A percentile compares a stretch with the other conserved stretches of the same genome.
Evolutionary conservation across 2,329 filamentous ascomycete species (phyloP).

Genomic region (Dactylellina sp.): DNA sequence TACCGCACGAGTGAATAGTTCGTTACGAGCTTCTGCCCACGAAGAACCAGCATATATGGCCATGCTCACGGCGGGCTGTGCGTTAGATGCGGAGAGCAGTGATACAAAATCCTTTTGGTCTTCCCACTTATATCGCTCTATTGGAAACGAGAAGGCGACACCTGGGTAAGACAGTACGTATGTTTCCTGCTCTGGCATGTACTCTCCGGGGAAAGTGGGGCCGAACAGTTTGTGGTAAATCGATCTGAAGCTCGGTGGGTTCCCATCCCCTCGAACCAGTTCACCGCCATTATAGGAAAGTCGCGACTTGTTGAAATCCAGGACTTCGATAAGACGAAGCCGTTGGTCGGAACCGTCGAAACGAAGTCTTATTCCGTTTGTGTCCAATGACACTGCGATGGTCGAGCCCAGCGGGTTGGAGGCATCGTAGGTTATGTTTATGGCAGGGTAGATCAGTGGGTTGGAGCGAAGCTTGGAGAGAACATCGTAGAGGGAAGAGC

Average conservation of each 20-base stretch:
- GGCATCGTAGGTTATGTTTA: slow-evolving; percentile 75
- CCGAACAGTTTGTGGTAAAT: slow-evolving; percentile 95
- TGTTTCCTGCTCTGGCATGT: slow-evolving; percentile 77
- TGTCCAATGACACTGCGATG: slow-evolving; percentile 77
- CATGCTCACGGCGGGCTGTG: slow-evolving; percentile 83
- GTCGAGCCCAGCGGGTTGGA: slow-evolving; percentile 58
- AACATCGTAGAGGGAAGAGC: slow-evolving; percentile 89
- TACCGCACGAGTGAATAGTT: slow-evolving; percentile 79
- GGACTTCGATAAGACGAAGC: slow-evolving; percentile 86
- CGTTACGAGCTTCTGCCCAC: slow-evolving; percentile 84
- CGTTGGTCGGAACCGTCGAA: slow-evolving; percentile 96
- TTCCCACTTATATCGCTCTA: slow-evolving; percentile 66
- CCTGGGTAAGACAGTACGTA: slow-evolving; percentile 96
- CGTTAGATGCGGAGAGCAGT: slow-evolving; percentile 81
- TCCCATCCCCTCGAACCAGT: slow-evolving; percentile 64
- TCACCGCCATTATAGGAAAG: slow-evolving; percentile 85
- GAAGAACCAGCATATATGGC: slow-evolving; percentile 90
- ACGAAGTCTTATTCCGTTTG: slow-evolving; percentile 87
- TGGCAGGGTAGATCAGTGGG: slow-evolving; percentile 82
- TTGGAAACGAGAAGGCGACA: slow-evolving; percentile 89
- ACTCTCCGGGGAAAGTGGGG: slow-evolving; percentile 93
- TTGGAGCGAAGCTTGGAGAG: slow-evolving; percentile 89
- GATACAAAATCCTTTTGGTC: slow-evolving; percentile 82
- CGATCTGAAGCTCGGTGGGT: slow-evolving; percentile 81
- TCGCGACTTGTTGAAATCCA: slow-evolving; percentile 86